Percentiles rank a stretch among this genome's conserved stretches.
These are phyloP conservation scores for Mucor saturninus DNA, from an alignment of 371 early-diverging fungal species.

Conservation along the genomic window DNA sequence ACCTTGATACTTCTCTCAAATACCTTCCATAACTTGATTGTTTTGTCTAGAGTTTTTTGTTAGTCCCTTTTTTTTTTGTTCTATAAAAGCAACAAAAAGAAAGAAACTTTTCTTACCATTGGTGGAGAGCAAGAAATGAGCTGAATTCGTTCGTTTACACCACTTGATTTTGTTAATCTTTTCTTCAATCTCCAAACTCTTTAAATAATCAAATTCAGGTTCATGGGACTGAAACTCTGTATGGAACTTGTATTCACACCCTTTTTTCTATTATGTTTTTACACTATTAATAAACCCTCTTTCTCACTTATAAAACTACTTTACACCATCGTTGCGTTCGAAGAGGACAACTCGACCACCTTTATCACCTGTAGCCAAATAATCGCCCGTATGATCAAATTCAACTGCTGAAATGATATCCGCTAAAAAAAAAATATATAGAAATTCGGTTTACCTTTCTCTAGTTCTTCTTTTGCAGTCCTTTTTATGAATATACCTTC, in stretches of 20 bases:
- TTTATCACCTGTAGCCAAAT: slow-evolving; percentile 96
- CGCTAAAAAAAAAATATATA: slow-evolving; percentile 56
- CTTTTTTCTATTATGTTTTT: slow-evolving; percentile 79
- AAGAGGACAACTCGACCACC: slow-evolving; percentile 98
- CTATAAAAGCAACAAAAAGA: background rate
- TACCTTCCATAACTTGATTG: slow-evolving; percentile 99
- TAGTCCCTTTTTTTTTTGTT: background rate
- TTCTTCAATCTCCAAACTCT: slow-evolving; percentile 99
- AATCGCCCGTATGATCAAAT: slow-evolving; percentile 96
- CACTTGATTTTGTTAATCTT: slow-evolving; percentile 99
- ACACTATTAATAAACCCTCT: background rate
- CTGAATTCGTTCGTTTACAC: slow-evolving; percentile 93
- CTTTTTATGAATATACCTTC: slow-evolving; percentile 73
- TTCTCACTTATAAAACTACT: slow-evolving; percentile 15
- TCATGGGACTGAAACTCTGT: slow-evolving; percentile 99
- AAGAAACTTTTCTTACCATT: slow-evolving; percentile 71
- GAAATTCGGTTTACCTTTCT: background rate
- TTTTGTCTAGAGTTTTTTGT: slow-evolving; percentile 78
- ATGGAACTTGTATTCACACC: slow-evolving; percentile 98
- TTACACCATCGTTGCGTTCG: slow-evolving; percentile 94
- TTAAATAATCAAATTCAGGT: slow-evolving; percentile 99
- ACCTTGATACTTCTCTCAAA: slow-evolving; percentile 95
- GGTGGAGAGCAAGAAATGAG: slow-evolving; percentile 96
- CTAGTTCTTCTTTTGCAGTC: background rate
- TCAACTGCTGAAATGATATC: slow-evolving; percentile 98